Conservation (phyloP, 495 filamentous ascomycete species). For the Sabuloglossum arenarium region DNA sequence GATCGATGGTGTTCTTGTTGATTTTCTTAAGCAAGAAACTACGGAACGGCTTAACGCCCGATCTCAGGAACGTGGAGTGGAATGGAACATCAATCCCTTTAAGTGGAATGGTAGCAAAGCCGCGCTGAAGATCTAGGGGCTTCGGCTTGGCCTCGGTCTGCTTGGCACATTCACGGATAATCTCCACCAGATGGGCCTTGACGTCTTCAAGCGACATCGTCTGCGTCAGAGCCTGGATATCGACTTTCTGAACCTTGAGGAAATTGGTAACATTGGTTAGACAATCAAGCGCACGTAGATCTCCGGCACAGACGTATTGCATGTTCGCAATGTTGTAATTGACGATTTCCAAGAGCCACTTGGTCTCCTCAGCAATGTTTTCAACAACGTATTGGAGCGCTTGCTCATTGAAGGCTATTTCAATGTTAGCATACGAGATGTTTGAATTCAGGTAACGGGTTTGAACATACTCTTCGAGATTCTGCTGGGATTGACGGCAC, state of each 20-base stretch:
- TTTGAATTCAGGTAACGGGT: neutral
- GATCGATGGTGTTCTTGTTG: constrained; percentile 93
- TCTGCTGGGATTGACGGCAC: constrained; percentile 90
- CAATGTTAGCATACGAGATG: neutral
- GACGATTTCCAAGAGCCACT: constrained; percentile 94
- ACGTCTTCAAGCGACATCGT: constrained; percentile 65
- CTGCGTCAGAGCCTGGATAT: constrained; percentile 80
- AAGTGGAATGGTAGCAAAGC: constrained; percentile 91
- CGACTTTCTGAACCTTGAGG: constrained; percentile 85
- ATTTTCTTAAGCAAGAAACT: constrained; percentile 98
- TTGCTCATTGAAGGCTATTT: constrained; percentile 65
- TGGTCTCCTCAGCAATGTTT: constrained; percentile 77
- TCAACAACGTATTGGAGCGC: constrained; percentile 89
- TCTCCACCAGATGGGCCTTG: constrained; percentile 62
- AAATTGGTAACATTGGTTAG: constrained; percentile 84
- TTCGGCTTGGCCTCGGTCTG: constrained; percentile 71
- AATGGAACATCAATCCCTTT: constrained; percentile 96
- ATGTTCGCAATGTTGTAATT: constrained; percentile 97
- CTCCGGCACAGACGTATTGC: constrained; percentile 96
- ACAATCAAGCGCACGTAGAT: constrained; percentile 87
- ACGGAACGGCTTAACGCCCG: constrained; percentile 95
- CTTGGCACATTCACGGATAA: constrained; percentile 67
- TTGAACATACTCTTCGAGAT: constrained; percentile 53
- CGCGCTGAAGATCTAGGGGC: constrained; percentile 74
- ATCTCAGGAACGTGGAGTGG: constrained; percentile 93